Evolutionary conservation across 306 rosid species (phyloP).

Genomic region (Lagenaria siceraria): DNA sequence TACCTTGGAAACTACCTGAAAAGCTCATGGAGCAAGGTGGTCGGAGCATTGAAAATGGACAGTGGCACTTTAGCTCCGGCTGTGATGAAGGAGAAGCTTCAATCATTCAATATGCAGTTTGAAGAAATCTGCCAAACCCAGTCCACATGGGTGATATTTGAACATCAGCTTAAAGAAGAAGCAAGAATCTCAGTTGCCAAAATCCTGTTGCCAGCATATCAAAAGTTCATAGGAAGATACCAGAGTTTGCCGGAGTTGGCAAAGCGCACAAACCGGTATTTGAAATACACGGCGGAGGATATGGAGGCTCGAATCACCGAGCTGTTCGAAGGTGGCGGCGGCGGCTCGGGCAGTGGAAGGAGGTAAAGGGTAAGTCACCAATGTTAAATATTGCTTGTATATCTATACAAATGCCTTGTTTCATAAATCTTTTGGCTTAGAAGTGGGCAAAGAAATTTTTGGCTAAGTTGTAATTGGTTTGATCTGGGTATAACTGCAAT

Average conservation of each 20-base stretch:
- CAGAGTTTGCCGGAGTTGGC: slow-evolving; percentile 40
- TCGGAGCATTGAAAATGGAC: slow-evolving; percentile 50
- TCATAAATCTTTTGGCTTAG: not conserved
- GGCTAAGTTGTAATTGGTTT: not conserved
- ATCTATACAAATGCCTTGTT: not conserved
- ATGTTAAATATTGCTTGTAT: not conserved
- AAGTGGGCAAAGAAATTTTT: not conserved
- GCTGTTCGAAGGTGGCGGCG: slow-evolving; percentile 48
- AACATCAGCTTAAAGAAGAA: slow-evolving; percentile 67
- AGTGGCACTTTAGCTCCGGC: slow-evolving; percentile 32
- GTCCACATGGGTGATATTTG: slow-evolving; percentile 55
- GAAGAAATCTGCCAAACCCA: slow-evolving; percentile 62
- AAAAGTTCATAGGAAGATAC: slow-evolving; percentile 49
- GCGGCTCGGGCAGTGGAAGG: slow-evolving; percentile 48
- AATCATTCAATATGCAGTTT: slow-evolving; percentile 43
- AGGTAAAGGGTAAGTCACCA: slow-evolving; percentile 31
- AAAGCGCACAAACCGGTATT: slow-evolving; percentile 42
- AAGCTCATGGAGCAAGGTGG: slow-evolving; percentile 65
- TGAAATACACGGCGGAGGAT: slow-evolving; percentile 41
- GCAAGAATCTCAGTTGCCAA: slow-evolving; percentile 45
- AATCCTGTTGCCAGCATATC: slow-evolving; percentile 55
- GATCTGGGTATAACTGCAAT: not conserved
- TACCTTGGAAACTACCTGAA: slow-evolving; percentile 54
- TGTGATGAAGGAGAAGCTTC: slow-evolving; percentile 71
- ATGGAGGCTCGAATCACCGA: slow-evolving; percentile 40